Conservation (phyloP, 345 rosid species). For the Leavenworthia alabamica region DNA sequence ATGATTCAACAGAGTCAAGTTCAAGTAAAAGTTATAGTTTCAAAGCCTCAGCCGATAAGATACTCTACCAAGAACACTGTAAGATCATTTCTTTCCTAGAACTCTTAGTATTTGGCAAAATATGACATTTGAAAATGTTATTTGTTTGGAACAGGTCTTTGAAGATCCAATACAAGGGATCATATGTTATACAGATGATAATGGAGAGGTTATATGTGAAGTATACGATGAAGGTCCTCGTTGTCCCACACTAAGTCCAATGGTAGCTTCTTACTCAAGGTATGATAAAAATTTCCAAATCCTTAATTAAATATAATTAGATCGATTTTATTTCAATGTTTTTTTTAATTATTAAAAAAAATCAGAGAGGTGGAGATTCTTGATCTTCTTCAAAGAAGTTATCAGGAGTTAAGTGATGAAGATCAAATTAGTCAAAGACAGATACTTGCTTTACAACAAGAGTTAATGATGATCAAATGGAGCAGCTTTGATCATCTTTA, state of each 20-base stretch:
- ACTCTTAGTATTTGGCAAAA: constrained; percentile 11
- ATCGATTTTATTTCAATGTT: not conserved
- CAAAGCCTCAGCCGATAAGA: constrained; percentile 42
- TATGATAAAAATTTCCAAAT: constrained; percentile 9
- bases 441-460: constrained; percentile 8
- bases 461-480: constrained; percentile 38
- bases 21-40: constrained; percentile 30
- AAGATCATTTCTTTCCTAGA: constrained; percentile 2
- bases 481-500: constrained; percentile 38
- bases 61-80: constrained; percentile 61
- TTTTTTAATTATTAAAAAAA: not conserved
- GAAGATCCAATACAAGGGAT: constrained; percentile 72
- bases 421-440: constrained; percentile 32
- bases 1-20: constrained; percentile 37
- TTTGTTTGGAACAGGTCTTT: constrained; percentile 42
- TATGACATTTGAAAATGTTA: not conserved
- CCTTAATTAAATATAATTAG: no score
- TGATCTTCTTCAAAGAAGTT: constrained; percentile 55
- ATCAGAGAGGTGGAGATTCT: constrained; percentile 72
- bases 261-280: constrained; percentile 50
- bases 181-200: constrained; percentile 64
- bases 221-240: constrained; percentile 98
- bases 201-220: constrained; percentile 84
- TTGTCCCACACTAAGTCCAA: constrained; percentile 35
- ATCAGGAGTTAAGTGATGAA: constrained; percentile 37